These are phyloP conservation scores for Wickerhamiella kurtzmanii DNA, from an alignment of 805 yeast genomes.

Conservation along the genomic window DNA sequence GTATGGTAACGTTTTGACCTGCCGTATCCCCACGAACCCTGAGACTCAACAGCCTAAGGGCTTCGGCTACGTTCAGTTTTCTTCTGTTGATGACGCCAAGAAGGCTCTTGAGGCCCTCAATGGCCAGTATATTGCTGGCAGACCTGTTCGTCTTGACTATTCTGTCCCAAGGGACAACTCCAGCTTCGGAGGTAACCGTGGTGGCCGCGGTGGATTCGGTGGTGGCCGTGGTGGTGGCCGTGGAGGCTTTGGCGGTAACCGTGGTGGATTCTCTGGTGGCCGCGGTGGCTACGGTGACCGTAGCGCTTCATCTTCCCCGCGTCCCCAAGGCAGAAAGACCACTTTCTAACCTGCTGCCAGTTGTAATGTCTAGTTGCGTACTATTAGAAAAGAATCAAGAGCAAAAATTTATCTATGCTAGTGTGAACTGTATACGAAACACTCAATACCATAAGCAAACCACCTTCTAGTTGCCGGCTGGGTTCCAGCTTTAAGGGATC, in stretches of 20 bases:
- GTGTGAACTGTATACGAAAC: no score
- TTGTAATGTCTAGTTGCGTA: no score
- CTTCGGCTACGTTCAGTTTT: slow-evolving; percentile 92
- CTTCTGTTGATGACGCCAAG: slow-evolving; percentile 77
- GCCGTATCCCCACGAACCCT: slow-evolving; percentile 95
- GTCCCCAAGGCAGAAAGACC: slow-evolving; percentile 4
- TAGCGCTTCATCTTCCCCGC: slow-evolving; percentile 10
- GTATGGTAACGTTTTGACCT: slow-evolving; percentile 72
- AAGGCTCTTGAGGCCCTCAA: slow-evolving; percentile 75
- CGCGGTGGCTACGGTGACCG: slow-evolving; percentile 20
- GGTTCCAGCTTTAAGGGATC: no score
- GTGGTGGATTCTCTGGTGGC: slow-evolving; percentile 18
- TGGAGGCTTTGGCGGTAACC: slow-evolving; percentile 12
- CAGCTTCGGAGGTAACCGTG: slow-evolving; percentile 23
- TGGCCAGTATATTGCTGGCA: slow-evolving; percentile 80
- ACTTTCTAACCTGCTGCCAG: slow-evolving; percentile 3
- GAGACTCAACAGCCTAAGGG: slow-evolving; percentile 99
- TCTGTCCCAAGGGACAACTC: slow-evolving; percentile 72
- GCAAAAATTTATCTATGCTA: no score
- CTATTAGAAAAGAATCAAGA: no score
- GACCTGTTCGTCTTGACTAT: slow-evolving; percentile 90
- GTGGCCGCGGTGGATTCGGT: slow-evolving; percentile 17
- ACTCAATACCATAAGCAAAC: no score
- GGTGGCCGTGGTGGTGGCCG: slow-evolving; percentile 15
- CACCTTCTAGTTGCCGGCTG: no score